These are phyloP conservation scores for Rhizophora apiculata DNA, from an alignment of 345 rosid genomes.

Conservation along the genomic window DNA sequence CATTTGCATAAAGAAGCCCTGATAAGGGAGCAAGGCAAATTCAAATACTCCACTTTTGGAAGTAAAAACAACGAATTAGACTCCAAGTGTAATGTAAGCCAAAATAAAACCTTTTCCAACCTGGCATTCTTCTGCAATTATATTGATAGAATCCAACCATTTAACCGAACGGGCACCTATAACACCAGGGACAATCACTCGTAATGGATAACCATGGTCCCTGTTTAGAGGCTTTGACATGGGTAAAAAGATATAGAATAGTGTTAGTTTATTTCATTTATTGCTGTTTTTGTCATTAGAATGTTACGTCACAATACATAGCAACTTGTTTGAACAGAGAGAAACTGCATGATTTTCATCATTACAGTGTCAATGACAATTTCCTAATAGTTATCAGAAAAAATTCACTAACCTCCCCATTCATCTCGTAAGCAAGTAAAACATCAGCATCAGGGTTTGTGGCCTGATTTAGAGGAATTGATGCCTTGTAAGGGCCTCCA, in stretches of 20 bases:
- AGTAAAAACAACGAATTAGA: not conserved
- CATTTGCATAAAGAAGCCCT: conserved; percentile 99
- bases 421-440: conserved; percentile 96
- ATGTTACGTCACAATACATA: too few relatives aligned
- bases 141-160: conserved; percentile 83
- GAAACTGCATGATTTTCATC: not conserved
- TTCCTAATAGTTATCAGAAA: not conserved
- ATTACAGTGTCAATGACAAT: not conserved
- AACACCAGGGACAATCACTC: conserved; percentile 93
- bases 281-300: too few relatives aligned
- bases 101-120: conserved; percentile 30
- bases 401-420: conserved; percentile 67
- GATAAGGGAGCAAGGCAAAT: conserved; percentile 13
- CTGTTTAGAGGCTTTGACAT: conserved; percentile 68
- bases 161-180: conserved; percentile 99
- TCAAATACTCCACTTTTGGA: not conserved
- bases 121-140: conserved; percentile 87
- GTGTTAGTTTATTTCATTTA: conserved; percentile 2
- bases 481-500: conserved; percentile 98
- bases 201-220: conserved; percentile 89
- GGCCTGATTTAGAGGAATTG: conserved; percentile 81
- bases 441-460: conserved; percentile 93
- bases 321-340: not conserved
- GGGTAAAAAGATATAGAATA: conserved; percentile 8
- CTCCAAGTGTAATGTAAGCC: not conserved